A percentile compares a stretch with the other conserved stretches of the same genome.
Evolutionary conservation across 2,329 filamentous ascomycete genomes (phyloP).

Genomic region (Aspergillus ochraceoroseus): DNA sequence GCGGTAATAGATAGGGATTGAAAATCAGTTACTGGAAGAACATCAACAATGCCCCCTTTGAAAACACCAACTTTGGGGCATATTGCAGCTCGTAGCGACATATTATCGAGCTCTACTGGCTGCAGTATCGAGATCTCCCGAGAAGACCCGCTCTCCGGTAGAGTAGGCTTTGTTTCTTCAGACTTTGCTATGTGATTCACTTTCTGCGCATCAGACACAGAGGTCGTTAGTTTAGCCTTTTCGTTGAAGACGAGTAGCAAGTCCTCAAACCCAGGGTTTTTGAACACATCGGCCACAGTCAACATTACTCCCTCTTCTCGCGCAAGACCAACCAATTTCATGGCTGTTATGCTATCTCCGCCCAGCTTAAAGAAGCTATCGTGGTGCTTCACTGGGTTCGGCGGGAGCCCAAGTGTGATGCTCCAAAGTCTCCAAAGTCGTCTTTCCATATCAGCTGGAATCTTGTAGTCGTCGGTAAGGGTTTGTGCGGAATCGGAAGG

Average conservation of each 20-base stretch:
- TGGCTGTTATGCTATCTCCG: conserved; percentile 41
- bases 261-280: conserved; percentile 40
- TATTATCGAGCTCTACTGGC: conserved; percentile 26
- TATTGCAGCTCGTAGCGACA: conserved; percentile 40
- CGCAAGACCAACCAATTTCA: conserved; percentile 41
- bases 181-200: no score
- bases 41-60: conserved; percentile 51
- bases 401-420: conserved; percentile 33
- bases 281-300: conserved; percentile 44
- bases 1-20: conserved; percentile 37
- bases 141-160: conserved; percentile 4
- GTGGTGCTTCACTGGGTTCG: conserved; percentile 32
- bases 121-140: conserved; percentile 26
- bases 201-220: conserved; percentile 20
- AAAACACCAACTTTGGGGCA: conserved; percentile 50
- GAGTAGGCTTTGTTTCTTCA: background rate
- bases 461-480: conserved; percentile 30
- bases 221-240: conserved; percentile 18
- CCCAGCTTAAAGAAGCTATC: conserved; percentile 44
- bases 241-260: conserved; percentile 34
- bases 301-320: conserved; percentile 39
- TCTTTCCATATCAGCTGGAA: conserved; percentile 29
- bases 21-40: conserved; percentile 54
- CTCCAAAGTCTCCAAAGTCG: conserved; percentile 40
- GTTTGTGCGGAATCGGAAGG: conserved; percentile 26